Evolutionary conservation across 139 green algal genomes (phyloP).

Genomic region (Asterochloris erici): DNA sequence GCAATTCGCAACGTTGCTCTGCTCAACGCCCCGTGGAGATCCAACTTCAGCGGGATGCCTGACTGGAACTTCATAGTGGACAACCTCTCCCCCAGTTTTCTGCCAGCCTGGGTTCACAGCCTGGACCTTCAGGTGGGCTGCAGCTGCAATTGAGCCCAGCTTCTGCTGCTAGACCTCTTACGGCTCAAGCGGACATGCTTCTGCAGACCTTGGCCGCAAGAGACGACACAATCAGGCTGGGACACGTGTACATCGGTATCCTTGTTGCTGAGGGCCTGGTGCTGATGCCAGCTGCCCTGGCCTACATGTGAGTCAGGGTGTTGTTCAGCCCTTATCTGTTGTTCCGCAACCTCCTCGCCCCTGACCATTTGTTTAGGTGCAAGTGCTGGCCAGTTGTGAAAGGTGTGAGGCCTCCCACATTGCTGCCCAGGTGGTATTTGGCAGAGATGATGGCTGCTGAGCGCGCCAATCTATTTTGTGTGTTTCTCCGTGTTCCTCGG

Average conservation of each 20-base stretch:
- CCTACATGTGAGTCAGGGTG: conserved; percentile 8
- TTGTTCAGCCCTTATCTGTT: no score
- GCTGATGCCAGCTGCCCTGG: background rate
- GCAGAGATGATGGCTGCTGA: background rate
- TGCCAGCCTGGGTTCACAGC: background rate
- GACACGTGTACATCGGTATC: background rate
- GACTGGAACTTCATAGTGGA: conserved; percentile 6
- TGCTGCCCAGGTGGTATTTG: no score
- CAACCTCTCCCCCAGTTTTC: background rate
- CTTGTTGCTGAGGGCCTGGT: conserved; percentile 2
- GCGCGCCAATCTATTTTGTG: background rate
- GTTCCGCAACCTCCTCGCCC: no score
- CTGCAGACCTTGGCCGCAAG: conserved; percentile 2
- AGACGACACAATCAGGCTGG: background rate
- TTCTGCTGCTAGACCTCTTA: no score
- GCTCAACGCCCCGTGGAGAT: background rate
- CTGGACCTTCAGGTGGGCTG: conserved; percentile 6
- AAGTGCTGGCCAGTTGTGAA: no score
- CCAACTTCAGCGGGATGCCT: conserved; percentile 1
- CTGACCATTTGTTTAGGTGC: no score
- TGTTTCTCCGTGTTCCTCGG: conserved; percentile 5
- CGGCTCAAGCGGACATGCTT: no score
- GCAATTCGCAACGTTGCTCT: background rate
- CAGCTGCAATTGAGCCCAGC: background rate
- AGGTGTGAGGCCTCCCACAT: no score